Evolutionary conservation across 2,329 filamentous ascomycete genomes (phyloP).

Genomic region (Monosporascus sp.): DNA sequence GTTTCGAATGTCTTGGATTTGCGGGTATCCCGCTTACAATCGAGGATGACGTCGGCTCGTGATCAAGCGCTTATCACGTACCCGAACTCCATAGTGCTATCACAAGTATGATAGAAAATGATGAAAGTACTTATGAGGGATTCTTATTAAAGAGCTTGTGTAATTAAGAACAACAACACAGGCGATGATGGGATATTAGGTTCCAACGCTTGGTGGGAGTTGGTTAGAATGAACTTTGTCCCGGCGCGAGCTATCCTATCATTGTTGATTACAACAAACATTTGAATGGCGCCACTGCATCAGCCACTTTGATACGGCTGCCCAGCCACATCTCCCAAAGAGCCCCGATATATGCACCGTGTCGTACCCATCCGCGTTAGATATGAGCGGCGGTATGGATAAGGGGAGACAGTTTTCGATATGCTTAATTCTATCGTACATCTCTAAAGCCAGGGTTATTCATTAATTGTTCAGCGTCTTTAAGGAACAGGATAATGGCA

Average conservation of each 20-base stretch:
- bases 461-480: not conserved
- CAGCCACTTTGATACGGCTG: not conserved
- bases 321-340: not conserved
- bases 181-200: no score
- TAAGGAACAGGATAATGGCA: slow-evolving; percentile 9
- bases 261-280: not conserved
- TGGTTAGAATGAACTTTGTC: no score
- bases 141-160: no score
- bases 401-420: no score
- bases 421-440: no score
- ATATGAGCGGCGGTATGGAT: no score
- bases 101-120: no score
- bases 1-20: not conserved
- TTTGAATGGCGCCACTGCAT: not conserved
- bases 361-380: no score
- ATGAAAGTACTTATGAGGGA: no score
- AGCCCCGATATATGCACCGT: not conserved
- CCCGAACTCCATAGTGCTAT: not conserved
- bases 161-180: no score
- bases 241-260: not conserved
- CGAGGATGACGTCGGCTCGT: not conserved
- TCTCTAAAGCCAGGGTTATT: no score
- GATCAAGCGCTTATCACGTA: not conserved
- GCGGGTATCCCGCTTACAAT: not conserved
- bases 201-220: no score